Conservation (phyloP, 2,329 filamentous ascomycete species). For the Talaromyces pinophilus region DNA sequence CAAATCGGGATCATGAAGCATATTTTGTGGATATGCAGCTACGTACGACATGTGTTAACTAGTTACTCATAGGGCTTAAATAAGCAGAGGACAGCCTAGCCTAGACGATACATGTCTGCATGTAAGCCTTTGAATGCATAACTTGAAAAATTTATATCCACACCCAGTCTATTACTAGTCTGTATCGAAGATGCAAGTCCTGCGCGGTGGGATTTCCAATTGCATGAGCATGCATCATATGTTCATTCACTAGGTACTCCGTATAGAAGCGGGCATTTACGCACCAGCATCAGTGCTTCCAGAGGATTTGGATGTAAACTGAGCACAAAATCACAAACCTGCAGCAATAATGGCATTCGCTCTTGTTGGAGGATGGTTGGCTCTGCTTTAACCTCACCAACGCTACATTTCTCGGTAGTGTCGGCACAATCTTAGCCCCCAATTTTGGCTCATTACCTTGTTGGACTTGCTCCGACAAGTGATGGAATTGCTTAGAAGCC, state of each 20-base stretch:
- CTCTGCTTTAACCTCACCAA: not conserved
- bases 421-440: not conserved
- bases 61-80: not conserved
- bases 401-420: not conserved
- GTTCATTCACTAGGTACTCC: not conserved
- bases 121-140: not conserved
- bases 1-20: not conserved
- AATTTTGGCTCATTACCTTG: not conserved
- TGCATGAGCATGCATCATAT: not conserved
- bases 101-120: not conserved
- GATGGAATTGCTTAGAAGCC: not conserved
- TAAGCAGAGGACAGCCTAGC: not conserved
- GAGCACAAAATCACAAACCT: not conserved
- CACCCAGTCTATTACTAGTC: not conserved
- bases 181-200: not conserved
- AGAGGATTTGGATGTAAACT: not conserved
- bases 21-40: not conserved
- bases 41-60: not conserved
- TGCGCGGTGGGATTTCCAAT: not conserved
- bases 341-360: not conserved
- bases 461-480: not conserved
- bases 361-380: not conserved
- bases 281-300: not conserved
- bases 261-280: not conserved
- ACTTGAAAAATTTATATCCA: not conserved